phyloP scores from a whole-genome alignment of 306 rosid genomes.

The Abrus pulchellus region DNA sequence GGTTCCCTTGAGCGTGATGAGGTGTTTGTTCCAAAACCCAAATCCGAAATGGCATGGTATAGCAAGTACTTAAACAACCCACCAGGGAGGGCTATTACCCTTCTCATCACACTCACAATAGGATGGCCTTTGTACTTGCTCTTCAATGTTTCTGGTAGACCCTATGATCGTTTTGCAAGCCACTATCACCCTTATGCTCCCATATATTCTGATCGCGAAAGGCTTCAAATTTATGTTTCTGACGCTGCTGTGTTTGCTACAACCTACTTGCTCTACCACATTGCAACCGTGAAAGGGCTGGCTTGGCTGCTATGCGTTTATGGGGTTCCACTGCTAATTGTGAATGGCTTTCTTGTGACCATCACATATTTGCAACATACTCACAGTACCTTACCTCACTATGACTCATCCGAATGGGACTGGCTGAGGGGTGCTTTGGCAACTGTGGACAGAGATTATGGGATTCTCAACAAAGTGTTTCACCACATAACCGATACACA shows the following conservation, averaged over 20 bases:
- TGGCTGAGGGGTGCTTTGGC: constrained; percentile 84
- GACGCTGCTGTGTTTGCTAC: constrained; percentile 54
- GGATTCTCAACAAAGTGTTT: constrained; percentile 68
- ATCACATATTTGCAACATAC: constrained; percentile 83
- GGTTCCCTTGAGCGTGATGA: constrained; percentile 76
- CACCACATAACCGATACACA: constrained; percentile 82
- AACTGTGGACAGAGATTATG: constrained; percentile 78
- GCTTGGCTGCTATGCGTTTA: constrained; percentile 61
- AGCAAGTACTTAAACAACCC: constrained; percentile 68
- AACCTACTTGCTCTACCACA: constrained; percentile 48
- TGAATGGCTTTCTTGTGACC: constrained; percentile 71
- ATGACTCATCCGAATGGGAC: constrained; percentile 82
- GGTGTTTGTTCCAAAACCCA: constrained; percentile 78
- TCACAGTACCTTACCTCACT: constrained; percentile 74
- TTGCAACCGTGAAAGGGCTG: constrained; percentile 57
- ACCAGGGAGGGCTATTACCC: constrained; percentile 54
- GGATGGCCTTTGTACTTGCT: constrained; percentile 85
- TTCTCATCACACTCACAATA: constrained; percentile 58
- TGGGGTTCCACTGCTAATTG: constrained; percentile 64
- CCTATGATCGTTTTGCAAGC: constrained; percentile 65
- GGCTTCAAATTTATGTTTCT: constrained; percentile 59
- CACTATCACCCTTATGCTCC: constrained; percentile 79
- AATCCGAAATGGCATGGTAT: constrained; percentile 54
- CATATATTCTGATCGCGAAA: constrained; percentile 61
- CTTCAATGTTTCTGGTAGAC: constrained; percentile 69